Base-by-base conservation (phyloP, 1,284 basidiomycete species). In the Athelia sp. region DNA sequence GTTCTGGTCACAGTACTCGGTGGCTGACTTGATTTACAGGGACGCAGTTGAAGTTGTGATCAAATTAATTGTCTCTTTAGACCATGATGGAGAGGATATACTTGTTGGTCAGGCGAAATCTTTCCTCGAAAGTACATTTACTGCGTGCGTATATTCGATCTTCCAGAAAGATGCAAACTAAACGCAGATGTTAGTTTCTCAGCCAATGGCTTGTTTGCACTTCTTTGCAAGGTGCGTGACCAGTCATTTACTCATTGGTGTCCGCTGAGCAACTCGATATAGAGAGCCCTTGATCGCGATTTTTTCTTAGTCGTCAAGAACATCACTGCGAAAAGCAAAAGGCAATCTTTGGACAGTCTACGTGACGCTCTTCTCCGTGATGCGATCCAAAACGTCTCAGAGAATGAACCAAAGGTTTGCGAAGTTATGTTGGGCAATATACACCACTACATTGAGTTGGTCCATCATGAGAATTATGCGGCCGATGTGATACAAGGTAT, bases 321-420 rank as follows among this genome's bases (percentile, higher is more conserved):
- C 47, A 68, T 80, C 10, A 62, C 73, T 2, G 59, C 67, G 2
- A 74, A 70, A 50, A 58, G 58, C 40, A 45, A 56, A 50, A 47
- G 58, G n/a, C 52, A 38, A 29, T 53, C 61, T 15, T 55, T 61
- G 4, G 68, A 71, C 22, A 66, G 55, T 47, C 58, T 85, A 18
- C 70, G 73, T 32, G 81, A 84, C 52, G 58, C 65, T 0, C 68
- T 87, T 26, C 66, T 85, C 17, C 76, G 77, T 15, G 82, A 84
- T 54, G 73, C 78, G 1, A 59, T 84, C 14, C 54, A 65, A 2
- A 70, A 78, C 18, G 67, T 72, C 1, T 60, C 70, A 3, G 79
- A 83, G 26, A 72, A 66, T 42, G 82, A 84, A 35, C 63, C 68
- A 35, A 69, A 69, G 15, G 59, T 67, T 18, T 74, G 78, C 51